These are phyloP conservation scores for Colletotrichum simmondsii DNA, from an alignment of 2,329 filamentous ascomycete species.

Conservation along the genomic window DNA sequence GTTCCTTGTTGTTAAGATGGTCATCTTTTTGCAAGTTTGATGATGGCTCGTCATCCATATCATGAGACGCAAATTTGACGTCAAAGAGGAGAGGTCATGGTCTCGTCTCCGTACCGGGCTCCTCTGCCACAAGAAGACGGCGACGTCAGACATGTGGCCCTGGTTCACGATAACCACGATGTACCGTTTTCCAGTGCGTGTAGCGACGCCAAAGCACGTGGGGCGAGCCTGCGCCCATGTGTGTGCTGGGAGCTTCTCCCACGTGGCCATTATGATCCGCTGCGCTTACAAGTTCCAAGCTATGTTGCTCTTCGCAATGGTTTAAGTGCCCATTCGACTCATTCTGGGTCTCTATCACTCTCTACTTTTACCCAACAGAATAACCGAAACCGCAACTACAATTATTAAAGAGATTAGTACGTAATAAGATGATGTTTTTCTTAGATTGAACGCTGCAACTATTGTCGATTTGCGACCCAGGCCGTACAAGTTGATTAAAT, in stretches of 20 bases:
- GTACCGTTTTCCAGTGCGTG: no score
- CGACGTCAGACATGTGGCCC: not conserved
- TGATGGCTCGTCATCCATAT: constrained; percentile 21
- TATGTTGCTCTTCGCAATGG: no score
- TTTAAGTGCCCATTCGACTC: not conserved
- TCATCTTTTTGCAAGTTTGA: constrained; percentile 34
- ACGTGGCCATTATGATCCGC: constrained; percentile 27
- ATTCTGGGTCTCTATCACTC: no score
- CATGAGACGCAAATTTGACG: no score
- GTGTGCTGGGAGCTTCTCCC: constrained; percentile 18
- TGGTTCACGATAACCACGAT: not conserved
- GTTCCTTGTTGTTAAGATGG: constrained; percentile 42
- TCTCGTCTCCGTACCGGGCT: not conserved
- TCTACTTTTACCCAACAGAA: not conserved
- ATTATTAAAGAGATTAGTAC: not conserved
- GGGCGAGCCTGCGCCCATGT: not conserved
- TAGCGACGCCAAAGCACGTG: not conserved
- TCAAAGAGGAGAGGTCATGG: not conserved
- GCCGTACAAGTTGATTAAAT: no score
- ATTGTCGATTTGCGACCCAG: no score
- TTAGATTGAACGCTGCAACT: no score
- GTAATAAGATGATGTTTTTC: no score
- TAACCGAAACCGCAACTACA: not conserved
- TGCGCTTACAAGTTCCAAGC: constrained; percentile 25
- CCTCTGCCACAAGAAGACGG: not conserved